These are phyloP conservation scores for Tylopilus sp. DNA, from an alignment of 1,284 basidiomycete species.

Conservation along the genomic window DNA sequence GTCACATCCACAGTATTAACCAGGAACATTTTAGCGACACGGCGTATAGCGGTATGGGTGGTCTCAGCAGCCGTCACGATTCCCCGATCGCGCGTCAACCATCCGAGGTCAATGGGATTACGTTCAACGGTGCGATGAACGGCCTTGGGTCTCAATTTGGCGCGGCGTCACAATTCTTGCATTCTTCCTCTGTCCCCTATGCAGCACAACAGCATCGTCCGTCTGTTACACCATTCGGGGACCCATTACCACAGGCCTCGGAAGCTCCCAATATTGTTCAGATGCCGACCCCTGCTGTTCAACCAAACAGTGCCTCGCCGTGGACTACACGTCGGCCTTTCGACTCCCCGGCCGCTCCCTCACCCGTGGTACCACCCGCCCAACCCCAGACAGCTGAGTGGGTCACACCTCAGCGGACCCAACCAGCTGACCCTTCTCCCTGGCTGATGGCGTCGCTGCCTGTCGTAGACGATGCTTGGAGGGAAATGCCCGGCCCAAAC, in stretches of 20 bases:
- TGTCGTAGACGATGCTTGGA: conserved; percentile 46
- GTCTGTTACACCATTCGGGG: conserved; percentile 24
- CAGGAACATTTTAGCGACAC: conserved; percentile 29
- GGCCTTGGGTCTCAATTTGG: conserved; percentile 23
- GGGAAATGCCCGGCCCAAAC: conserved; percentile 40
- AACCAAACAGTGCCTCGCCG: conserved; percentile 22
- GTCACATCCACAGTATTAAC: conserved; percentile 22
- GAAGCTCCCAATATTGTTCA: conserved; percentile 22
- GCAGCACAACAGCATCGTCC: conserved; percentile 22
- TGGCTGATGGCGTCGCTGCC: conserved; percentile 51
- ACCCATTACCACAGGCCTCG: conserved; percentile 18
- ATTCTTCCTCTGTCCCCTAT: conserved; percentile 30
- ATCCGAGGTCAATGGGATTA: conserved; percentile 24
- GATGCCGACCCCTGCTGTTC: conserved; percentile 23
- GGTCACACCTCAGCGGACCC: conserved; percentile 27
- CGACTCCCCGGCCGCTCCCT: conserved; percentile 27
- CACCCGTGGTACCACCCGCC: conserved; percentile 23
- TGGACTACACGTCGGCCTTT: conserved; percentile 23
- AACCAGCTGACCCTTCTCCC: conserved; percentile 42
- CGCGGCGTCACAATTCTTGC: conserved; percentile 22
- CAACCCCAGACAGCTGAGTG: conserved; percentile 29
- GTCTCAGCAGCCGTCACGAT: conserved; percentile 23
- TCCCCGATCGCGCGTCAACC: conserved; percentile 22
- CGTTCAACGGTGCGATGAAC: conserved; percentile 22
- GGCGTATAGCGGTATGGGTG: conserved; percentile 22